Evolutionary conservation across 2,329 filamentous ascomycete species (phyloP).

Genomic region (Sporothrix schenckii): DNA sequence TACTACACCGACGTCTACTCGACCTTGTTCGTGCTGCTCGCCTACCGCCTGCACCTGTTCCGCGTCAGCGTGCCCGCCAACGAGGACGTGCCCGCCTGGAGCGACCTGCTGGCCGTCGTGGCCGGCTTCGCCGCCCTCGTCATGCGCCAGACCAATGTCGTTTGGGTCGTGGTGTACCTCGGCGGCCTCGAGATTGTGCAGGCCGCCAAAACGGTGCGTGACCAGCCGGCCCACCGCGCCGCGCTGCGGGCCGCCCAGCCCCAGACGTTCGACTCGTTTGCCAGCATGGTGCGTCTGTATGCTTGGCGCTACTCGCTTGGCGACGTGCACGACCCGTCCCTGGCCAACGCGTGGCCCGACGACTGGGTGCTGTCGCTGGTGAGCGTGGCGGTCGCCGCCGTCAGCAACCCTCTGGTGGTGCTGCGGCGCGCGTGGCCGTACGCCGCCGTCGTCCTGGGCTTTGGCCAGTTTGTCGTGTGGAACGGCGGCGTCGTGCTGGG

Average conservation of each 20-base stretch:
- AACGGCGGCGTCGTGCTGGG: conserved; percentile 92
- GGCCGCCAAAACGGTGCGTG: conserved; percentile 46
- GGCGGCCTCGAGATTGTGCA: conserved; percentile 63
- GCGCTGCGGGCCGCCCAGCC: neutral
- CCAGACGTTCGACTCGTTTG: conserved; percentile 43
- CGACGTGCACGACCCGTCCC: conserved; percentile 58
- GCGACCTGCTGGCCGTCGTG: conserved; percentile 51
- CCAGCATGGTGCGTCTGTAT: conserved; percentile 46
- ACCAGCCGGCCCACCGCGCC: neutral
- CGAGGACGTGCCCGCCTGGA: conserved; percentile 43
- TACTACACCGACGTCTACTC: conserved; percentile 95
- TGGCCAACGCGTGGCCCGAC: conserved; percentile 53
- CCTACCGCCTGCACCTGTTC: conserved; percentile 62
- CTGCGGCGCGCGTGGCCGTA: conserved; percentile 60
- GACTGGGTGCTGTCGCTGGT: conserved; percentile 61
- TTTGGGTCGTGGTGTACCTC: conserved; percentile 85
- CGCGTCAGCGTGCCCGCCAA: conserved; percentile 39
- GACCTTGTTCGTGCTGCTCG: conserved; percentile 71
- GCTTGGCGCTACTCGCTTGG: conserved; percentile 53
- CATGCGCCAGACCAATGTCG: conserved; percentile 94
- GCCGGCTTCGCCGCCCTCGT: conserved; percentile 68
- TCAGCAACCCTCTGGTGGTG: conserved; percentile 53
- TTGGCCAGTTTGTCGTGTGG: conserved; percentile 76
- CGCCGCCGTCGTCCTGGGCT: conserved; percentile 65
- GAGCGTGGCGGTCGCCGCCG: conserved; percentile 64